These are phyloP conservation scores for Sclerotinia glacialis DNA, from an alignment of 2,329 filamentous ascomycete genomes.

Conservation along the genomic window DNA sequence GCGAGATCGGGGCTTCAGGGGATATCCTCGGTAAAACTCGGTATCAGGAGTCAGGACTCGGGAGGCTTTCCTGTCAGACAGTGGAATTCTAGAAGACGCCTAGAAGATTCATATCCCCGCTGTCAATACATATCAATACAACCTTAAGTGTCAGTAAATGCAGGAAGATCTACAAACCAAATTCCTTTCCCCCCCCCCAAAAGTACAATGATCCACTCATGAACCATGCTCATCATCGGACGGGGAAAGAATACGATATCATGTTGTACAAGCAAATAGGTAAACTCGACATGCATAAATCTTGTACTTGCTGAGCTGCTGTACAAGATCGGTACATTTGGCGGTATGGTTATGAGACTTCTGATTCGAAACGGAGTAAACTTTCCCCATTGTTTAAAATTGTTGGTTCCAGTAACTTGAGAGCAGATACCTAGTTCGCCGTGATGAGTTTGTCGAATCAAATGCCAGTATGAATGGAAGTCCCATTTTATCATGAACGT, in stretches of 20 bases:
- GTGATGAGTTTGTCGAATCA: neutral
- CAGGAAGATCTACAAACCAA: constrained; percentile 12
- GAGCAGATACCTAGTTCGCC: neutral
- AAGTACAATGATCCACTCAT: constrained; percentile 1
- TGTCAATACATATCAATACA: neutral
- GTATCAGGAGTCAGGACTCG: neutral
- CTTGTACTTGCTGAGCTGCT: constrained; percentile 15
- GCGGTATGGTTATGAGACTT: neutral
- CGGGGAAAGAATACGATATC: neutral
- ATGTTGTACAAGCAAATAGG: neutral
- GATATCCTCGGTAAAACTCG: neutral
- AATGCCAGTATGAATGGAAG: neutral
- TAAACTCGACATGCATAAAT: neutral
- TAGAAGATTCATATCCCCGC: neutral
- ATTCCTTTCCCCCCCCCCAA: neutral
- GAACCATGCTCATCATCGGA: neutral
- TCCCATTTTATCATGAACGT: neutral
- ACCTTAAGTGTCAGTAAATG: constrained; percentile 2
- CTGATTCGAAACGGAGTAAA: neutral
- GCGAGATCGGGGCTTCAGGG: constrained; percentile 8
- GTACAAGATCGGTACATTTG: neutral
- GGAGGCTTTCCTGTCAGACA: neutral
- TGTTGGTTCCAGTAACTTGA: neutral
- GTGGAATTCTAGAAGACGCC: constrained; percentile 16
- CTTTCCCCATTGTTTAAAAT: neutral